A percentile compares a stretch with the other conserved stretches of the same genome.
Conservation (phyloP, 169 alveolate species). For the Eimeria tenella region DNA sequence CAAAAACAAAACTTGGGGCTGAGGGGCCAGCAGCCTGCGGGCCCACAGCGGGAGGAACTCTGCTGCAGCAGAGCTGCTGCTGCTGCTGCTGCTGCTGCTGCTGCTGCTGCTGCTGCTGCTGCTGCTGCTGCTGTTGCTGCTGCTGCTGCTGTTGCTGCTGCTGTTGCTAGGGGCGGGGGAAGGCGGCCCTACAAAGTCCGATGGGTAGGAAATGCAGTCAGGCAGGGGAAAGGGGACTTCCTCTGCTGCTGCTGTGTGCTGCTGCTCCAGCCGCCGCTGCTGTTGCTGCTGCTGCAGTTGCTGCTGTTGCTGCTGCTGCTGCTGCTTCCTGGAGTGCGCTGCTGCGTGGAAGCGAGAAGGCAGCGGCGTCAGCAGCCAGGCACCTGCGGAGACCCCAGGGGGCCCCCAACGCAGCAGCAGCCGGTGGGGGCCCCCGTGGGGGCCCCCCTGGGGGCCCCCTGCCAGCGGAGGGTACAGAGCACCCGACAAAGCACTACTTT, state of each 20-base stretch:
- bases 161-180: neutral
- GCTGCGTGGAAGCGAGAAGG: neutral
- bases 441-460: neutral
- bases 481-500: no score
- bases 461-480: neutral
- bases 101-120: neutral
- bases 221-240: neutral
- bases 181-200: neutral
- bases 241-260: neutral
- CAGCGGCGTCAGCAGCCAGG: neutral
- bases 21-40: conserved; percentile 19
- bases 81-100: conserved; percentile 14
- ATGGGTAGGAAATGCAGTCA: neutral
- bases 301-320: neutral
- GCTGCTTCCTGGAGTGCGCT: neutral
- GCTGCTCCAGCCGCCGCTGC: neutral
- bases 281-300: no score
- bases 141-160: neutral
- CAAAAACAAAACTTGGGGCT: neutral
- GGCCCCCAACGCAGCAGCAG: neutral
- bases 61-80: neutral
- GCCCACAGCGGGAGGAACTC: conserved; percentile 6
- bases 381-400: neutral
- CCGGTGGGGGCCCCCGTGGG: neutral
- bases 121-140: neutral